Conservation (phyloP, 2,329 filamentous ascomycete species). For the Alternaria conjuncta region DNA sequence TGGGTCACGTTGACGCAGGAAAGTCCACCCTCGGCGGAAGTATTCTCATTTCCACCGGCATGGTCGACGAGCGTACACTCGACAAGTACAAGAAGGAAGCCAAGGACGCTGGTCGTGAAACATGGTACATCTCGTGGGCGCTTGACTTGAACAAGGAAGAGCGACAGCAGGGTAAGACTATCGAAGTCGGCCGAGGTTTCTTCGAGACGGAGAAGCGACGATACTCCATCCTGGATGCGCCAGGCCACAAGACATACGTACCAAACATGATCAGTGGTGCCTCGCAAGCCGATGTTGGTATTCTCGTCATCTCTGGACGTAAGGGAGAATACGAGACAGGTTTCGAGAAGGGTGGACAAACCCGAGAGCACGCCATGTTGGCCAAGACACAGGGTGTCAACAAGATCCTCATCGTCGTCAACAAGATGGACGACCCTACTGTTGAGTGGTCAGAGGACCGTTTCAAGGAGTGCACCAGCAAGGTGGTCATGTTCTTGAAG, state of each 20-base stretch:
- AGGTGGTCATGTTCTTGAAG: conserved; percentile 87
- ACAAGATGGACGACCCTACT: conserved; percentile 99
- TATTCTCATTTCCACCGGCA: conserved; percentile 91
- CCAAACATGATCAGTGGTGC: conserved; percentile 98
- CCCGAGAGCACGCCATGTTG: conserved; percentile 94
- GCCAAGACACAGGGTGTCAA: conserved; percentile 98
- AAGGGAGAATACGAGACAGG: conserved; percentile 99
- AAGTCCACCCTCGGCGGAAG: conserved; percentile 96
- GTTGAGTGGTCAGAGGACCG: conserved; percentile 95
- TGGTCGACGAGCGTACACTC: conserved; percentile 99
- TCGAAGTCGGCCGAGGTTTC: conserved; percentile 93
- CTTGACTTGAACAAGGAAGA: conserved; percentile 97
- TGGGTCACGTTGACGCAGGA: conserved; percentile 97
- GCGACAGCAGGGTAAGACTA: conserved; percentile 94
- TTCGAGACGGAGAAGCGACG: conserved; percentile 93
- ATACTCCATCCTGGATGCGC: conserved; percentile 96
- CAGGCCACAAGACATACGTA: conserved; percentile 97
- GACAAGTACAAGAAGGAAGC: conserved; percentile 93
- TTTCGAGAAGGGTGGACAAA: conserved; percentile 96
- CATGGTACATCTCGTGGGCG: conserved; percentile 99
- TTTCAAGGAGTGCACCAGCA: conserved; percentile 91
- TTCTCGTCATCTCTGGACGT: conserved; percentile 92
- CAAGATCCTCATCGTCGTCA: conserved; percentile 85
- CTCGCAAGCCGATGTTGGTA: conserved; percentile 69
- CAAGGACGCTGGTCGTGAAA: conserved; percentile 94